These are phyloP conservation scores for Chalciporus pseudorubinellus DNA, from an alignment of 768 basidiomycete species.

Conservation along the genomic window DNA sequence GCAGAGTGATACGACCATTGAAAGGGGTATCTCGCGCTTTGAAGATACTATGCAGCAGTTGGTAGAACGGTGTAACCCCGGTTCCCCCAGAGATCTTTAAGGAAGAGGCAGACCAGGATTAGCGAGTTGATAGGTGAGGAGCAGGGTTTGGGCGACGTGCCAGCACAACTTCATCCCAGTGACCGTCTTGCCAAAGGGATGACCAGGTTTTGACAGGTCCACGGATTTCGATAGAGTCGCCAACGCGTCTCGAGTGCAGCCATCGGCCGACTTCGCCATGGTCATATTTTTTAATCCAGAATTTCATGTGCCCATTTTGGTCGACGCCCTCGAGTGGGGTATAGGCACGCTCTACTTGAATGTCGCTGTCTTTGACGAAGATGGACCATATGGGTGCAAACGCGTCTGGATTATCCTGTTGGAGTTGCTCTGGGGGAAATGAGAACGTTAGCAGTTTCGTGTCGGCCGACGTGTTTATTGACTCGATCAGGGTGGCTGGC, in stretches of 20 bases:
- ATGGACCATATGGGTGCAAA: constrained; percentile 66
- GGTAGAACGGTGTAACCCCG: constrained; percentile 83
- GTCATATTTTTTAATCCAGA: constrained; percentile 82
- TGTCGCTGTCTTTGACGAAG: constrained; percentile 83
- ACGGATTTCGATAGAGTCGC: constrained; percentile 71
- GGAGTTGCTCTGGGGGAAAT: constrained; percentile 46
- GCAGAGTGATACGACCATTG: constrained; percentile 61
- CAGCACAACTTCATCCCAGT: constrained; percentile 82
- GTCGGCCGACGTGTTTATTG: constrained; percentile 49
- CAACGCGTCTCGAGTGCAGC: constrained; percentile 67
- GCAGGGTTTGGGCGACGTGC: constrained; percentile 34
- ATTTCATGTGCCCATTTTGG: constrained; percentile 58
- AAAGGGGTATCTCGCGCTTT: constrained; percentile 22
- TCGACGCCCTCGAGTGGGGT: constrained; percentile 77
- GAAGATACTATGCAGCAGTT: constrained; percentile 62
- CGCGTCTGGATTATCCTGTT: constrained; percentile 10
- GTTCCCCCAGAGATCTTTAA: constrained; percentile 85
- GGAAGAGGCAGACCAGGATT: not conserved
- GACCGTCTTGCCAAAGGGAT: constrained; percentile 41
- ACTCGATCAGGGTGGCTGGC: constrained; percentile 54
- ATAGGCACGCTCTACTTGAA: constrained; percentile 84
- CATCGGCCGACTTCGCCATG: constrained; percentile 81
- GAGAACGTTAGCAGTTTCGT: constrained; percentile 65
- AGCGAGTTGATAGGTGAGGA: not conserved
- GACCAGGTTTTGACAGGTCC: constrained; percentile 72